Base-by-base conservation (phyloP, 495 filamentous ascomycete species). In the Cairneyella variabilis region DNA sequence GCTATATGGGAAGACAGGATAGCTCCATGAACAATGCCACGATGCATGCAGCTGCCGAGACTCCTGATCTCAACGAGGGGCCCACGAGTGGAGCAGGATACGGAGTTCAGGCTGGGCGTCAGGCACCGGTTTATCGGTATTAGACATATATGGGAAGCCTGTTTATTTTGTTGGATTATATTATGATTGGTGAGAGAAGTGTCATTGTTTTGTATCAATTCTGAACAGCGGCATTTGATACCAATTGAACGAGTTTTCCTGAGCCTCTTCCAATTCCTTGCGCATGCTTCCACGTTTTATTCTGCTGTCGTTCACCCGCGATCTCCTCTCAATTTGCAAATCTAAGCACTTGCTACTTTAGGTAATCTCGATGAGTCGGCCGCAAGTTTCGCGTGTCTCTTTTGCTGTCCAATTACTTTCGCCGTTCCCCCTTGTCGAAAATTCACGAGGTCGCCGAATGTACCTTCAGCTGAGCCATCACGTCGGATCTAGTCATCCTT, bases 1-100 rank as follows among this genome's bases (percentile, higher is more conserved):
- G 67, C 45, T 71, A 72, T 41, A 30, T 60, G 2, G 65, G 59
- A 20, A 60, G 66, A 36, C 69, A 72, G 41, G 64, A 71, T 32
- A 69, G 66, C 42, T 61, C 64, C 2, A 45, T 66, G 3, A 64
- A 60, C 16, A 67, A 69, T 45, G 57, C 64, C 16, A 56, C 66
- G 3, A 73, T 70, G 68, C 63, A 67, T 57, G 69, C 59, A 12
- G 62, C 57, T 10, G 57, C 27, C 34, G 26, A 47, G 21, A 8
- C 36, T 10, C 27, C 44, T 1, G 16, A 39, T 11, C 34, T 41
- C 7, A 14, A 34, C 28, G 39, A 48, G 4, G 51, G 58, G 41
- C 40, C 14, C 44, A 43, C 20, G 41, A 53, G 7, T 20, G 53
- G 30, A 22, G 26, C 20, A 7, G 28, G 26, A 11, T 51, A 51